Base-by-base conservation (phyloP, 371 early-diverging fungal species). In the Blastocladiella emersonii region DNA sequence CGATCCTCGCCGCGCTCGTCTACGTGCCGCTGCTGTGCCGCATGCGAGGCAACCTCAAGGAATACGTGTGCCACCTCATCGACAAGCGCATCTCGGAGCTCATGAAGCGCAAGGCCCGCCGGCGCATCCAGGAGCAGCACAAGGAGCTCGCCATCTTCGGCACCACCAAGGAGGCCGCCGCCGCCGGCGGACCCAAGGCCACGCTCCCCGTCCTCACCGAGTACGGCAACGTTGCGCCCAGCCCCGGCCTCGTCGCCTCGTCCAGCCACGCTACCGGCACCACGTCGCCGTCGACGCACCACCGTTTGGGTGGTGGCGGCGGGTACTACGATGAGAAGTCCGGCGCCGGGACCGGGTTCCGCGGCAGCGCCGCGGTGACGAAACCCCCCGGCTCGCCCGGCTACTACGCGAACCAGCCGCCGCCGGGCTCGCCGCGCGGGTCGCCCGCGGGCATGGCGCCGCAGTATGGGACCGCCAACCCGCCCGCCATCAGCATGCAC, bases 1-100 rank as follows among this genome's bases (percentile, higher is more conserved):
- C 87, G 34, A 45, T 86, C 2, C 39, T 77, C n/a, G 89, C 91
- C 6, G 72, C 75, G 35, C 48, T 89, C 39, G 49, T 90, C n/a
- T 93, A 93, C 69, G 75, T 93, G 34, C 91, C 91, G 7, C 74
- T 93, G 56, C 72, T 90, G 61, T 84, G 79, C 66, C 77, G 80
- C 39, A 89, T 93, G 60, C 84, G 83, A 41, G 93, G 93, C 36
- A 93, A 91, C 68, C 75, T 93, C 61, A 93, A 93, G 68, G 93
- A 93, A 69, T 93, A 86, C 67, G 89, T 89, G 65, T 90, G 90
- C 66, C 89, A 90, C 74, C 89, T 88, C 71, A 86, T 93, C 55
- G 93, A 91, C 73, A 93, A 91, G 70, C 73, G 91, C 48, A 74
- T 77, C 57, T 71, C 44, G 43, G 74, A 77, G 65, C 64, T 77